Evolutionary conservation across 108 stramenopile species (phyloP), one percentile per base, ranked within the genome.

Genomic region (Aurantiochytrium sp.): DNA sequence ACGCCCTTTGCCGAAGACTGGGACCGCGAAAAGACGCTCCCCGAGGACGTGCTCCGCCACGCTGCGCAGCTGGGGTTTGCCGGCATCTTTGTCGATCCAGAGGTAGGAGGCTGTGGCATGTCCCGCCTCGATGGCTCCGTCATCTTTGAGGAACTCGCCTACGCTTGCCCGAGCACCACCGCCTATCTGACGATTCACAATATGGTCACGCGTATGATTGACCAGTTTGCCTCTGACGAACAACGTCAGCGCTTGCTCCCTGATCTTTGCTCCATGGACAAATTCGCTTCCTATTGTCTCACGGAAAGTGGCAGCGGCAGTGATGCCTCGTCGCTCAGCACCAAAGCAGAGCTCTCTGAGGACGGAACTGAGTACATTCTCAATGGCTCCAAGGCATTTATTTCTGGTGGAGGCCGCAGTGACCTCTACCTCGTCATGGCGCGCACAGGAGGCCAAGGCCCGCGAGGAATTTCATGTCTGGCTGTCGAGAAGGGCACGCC

Each of bases 281-380:
- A 87, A 2, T 90, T 90, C 53, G 69, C 90, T 21, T 92, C 90
- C 28, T 92, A 93, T 55, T 92, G 92, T 64, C 90, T 91, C 45
- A 91, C 88, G 5, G 92, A 93, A 59, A 72, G 90, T 5, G 57
- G 58, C 23, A 88, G 87, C 23, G 92, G 92, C 18, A 87, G 83
- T 14, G 92, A 93, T 28, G 92, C 92, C 2, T 53, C 43, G 44
- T 90, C 90, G 8, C 72, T 93, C 28, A 42, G n/a, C 18, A 93
- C 92, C 43, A 58, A 58, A 5, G 92, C 92, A 2, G 60, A 21
- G 35, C 71, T 87, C 18, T 45, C 42, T 21, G 69, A 72, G 3
- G 95, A 90, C 45, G 89, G 89, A 5, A 29, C 96, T 71, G 94
- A 96, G 73, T 96, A 96, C 92, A 91, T 90, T 5, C 58, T 93